These are phyloP conservation scores for Blastocystis sp. DNA, from an alignment of 352 stramenopile genomes.

Conservation along the genomic window DNA sequence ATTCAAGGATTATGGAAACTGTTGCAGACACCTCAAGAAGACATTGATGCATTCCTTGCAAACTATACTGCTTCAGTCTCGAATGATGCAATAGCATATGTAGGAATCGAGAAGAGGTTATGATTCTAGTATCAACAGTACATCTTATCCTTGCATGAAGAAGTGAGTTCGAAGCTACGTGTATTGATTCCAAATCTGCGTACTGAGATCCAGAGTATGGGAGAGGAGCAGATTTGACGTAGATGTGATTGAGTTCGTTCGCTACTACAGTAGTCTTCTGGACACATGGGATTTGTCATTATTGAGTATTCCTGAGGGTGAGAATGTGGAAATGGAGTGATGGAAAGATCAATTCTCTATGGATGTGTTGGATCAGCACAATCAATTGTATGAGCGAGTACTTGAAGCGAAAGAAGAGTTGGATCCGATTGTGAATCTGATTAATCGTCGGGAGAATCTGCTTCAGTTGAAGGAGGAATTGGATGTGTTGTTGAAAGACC, in stretches of 20 bases:
- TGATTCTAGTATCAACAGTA: slow-evolving; percentile 17
- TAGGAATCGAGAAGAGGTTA: neutral
- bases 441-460: neutral
- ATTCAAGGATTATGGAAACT: neutral
- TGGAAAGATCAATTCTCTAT: neutral
- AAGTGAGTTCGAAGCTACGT: neutral
- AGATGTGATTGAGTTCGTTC: slow-evolving; percentile 1
- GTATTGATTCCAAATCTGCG: neutral
- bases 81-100: neutral
- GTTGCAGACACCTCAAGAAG: neutral
- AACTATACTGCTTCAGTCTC: neutral
- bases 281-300: neutral
- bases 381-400: slow-evolving; percentile 14
- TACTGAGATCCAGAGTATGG: neutral
- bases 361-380: slow-evolving; percentile 42
- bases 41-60: neutral
- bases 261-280: neutral
- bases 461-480: neutral
- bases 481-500: neutral
- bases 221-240: neutral
- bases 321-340: neutral
- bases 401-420: neutral
- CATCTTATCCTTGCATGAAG: neutral
- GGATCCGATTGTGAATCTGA: slow-evolving; percentile 5
- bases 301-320: neutral